These are phyloP conservation scores for Carallia pectinifolia DNA, from an alignment of 345 rosid species.

Conservation along the genomic window DNA sequence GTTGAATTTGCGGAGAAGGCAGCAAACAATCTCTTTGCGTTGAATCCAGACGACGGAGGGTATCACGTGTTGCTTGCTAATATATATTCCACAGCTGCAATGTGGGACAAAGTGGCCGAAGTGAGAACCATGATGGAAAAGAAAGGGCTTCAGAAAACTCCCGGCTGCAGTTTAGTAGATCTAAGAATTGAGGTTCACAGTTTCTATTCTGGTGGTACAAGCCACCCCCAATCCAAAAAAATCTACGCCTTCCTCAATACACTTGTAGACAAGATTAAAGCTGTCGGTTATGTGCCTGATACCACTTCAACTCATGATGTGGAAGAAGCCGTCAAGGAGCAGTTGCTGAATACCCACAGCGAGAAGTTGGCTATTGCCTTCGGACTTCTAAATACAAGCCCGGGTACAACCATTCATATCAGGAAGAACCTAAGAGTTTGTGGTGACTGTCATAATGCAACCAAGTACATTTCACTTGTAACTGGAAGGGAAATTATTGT, in stretches of 20 bases:
- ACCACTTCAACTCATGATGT: constrained; percentile 32
- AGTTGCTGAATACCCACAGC: constrained; percentile 30
- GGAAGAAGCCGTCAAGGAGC: constrained; percentile 30
- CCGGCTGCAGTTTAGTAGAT: constrained; percentile 35
- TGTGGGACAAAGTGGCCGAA: constrained; percentile 33
- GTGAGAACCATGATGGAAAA: constrained; percentile 29
- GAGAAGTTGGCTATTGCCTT: constrained; percentile 36
- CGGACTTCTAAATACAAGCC: constrained; percentile 26
- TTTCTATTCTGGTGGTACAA: constrained; percentile 28
- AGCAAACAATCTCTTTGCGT: constrained; percentile 21
- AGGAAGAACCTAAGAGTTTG: constrained; percentile 36
- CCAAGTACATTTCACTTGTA: constrained; percentile 31
- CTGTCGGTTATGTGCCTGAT: constrained; percentile 30
- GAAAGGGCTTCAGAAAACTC: constrained; percentile 32
- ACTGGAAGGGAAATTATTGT: constrained; percentile 29
- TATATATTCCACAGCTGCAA: constrained; percentile 28
- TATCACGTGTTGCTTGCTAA: constrained; percentile 34
- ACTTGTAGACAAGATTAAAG: constrained; percentile 26
- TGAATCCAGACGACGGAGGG: constrained; percentile 33
- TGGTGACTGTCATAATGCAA: constrained; percentile 33
- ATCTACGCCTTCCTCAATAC: constrained; percentile 25
- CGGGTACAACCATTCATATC: constrained; percentile 26
- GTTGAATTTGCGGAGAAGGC: constrained; percentile 29
- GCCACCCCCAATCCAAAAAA: constrained; percentile 26
- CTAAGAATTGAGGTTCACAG: constrained; percentile 25